Evolutionary conservation across 768 basidiomycete genomes (phyloP), one percentile per base, ranked within the genome.

Genomic region (Hysterangium stoloniferum): DNA sequence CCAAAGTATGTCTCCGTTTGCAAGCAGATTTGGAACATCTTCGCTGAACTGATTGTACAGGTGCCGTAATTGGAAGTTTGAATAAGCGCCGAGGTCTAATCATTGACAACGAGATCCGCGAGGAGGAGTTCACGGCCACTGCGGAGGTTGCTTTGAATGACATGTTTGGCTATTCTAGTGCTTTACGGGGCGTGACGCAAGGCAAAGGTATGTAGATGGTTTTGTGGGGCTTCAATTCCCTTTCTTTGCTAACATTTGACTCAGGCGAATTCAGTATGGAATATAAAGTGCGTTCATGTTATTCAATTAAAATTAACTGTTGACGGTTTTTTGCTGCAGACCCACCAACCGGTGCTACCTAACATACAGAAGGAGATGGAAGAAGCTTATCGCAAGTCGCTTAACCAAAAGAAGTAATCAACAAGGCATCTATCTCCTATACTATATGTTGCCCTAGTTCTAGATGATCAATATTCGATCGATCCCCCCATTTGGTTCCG

Each of bases 161-260:
- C 59, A 98, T 98, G 95, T 99, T 99, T 62, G 89, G 91, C 15
- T 97, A 97, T 64, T 94, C 93, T 32, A 90, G 83, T 59, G 86
- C 91, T 58, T 73, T 98, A 38, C 81, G 95, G 52, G 95, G 95
- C 3, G 82, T 80, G 52, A 99, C 96, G 0, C 96, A 98, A 68
- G 96, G 95, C 61, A 98, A 99, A 72, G 93, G 92, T 59, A 84
- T 86, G 70, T 86, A 83, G 56, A 82, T 76, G 59, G 86, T 83
- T 82, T 82, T 82, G 58, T 82, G 80, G 62, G 32, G 31, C 50
- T 47, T 35, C 24, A 8, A 12, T 35, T 40, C 8, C 3, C 2
- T 43, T 9, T 8, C 20, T 12, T 7, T 24, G 29, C 12, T 6
- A 13, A 36, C 32, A 17, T 37, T 20, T 17, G 19, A 25, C 41